phyloP scores from a whole-genome alignment of 2,329 filamentous ascomycete genomes.

The Stylonectria norvegica region DNA sequence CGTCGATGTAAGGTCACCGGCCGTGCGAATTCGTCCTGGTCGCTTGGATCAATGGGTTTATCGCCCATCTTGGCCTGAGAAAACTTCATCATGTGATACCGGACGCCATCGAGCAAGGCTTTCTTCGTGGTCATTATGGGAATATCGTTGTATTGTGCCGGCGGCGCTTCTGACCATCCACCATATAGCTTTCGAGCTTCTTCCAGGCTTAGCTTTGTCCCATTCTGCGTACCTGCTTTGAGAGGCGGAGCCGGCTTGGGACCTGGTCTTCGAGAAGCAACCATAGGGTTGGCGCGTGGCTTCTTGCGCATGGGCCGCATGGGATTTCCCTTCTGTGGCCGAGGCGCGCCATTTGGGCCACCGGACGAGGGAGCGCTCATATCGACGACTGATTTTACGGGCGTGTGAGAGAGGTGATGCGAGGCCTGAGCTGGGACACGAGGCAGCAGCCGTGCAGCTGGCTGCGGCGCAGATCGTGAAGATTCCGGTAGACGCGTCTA shows the following conservation, averaged over 20 bases:
- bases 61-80: constrained; percentile 52
- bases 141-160: constrained; percentile 49
- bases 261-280: constrained; percentile 51
- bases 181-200: constrained; percentile 45
- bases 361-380: constrained; percentile 45
- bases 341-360: constrained; percentile 32
- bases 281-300: constrained; percentile 58
- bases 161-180: constrained; percentile 56
- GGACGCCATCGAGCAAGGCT: constrained; percentile 71
- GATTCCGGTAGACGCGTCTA: constrained; percentile 2
- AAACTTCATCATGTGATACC: constrained; percentile 85
- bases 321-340: constrained; percentile 32
- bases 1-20: constrained; percentile 87
- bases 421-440: constrained; percentile 3
- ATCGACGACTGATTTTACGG: constrained; percentile 11
- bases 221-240: constrained; percentile 24
- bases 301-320: constrained; percentile 40
- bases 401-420: constrained; percentile 1
- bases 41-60: constrained; percentile 64
- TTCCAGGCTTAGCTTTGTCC: constrained; percentile 36
- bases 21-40: constrained; percentile 77
- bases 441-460: constrained; percentile 13
- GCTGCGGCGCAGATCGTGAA: constrained; percentile 13
- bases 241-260: constrained; percentile 22
- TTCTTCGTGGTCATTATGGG: constrained; percentile 82